Base-by-base conservation (phyloP, 768 basidiomycete genomes). In the Phylloporus arenicola region DNA sequence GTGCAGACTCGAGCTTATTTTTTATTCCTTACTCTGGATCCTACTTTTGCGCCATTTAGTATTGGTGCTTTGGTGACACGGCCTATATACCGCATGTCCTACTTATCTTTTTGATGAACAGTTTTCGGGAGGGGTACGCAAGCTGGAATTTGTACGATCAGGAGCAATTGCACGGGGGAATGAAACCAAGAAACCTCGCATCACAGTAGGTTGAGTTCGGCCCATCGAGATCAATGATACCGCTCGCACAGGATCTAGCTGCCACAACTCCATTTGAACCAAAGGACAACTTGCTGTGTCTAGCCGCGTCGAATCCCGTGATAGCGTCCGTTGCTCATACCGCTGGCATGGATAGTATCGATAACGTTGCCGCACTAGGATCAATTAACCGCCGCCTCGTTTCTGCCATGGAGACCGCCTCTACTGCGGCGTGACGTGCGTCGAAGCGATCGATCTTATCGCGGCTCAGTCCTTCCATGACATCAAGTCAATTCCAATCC, bases 71-170 rank as follows among this genome's bases (percentile, higher is more conserved):
- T 37, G 35, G 47, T 30, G 49, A 38, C 51, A 56, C 54, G 57
- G 57, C 64, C 47, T 62, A 60, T 63, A 59, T 53, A 57, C 51
- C 50, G 42, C 48, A 35, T 50, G 51, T 48, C 53, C 39, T 43
- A 27, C 38, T 16, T 14, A 47, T 43, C 41, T 46, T 49, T 59
- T 49, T 52, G 52, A 54, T 47, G 45, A 47, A 11, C 17, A 52
- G 17, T 29, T 43, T 47, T 41, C 3, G 39, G n/a, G 25, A 46
- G 16, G 33, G 17, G 38, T 39, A 39, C 20, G 12, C 38, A 22
- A 16, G 13, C 22, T 24, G 9, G 19, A 10, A 29, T 29, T 29
- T 29, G 30, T 31, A 31, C 13, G 11, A 31, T 33, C 16, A 5
- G 19, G 20, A 20, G 29, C 43, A 17, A 13, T 6, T 43, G 20